phyloP scores from a whole-genome alignment of 2,329 filamentous ascomycete genomes.

The Fusarium caatingaense region DNA sequence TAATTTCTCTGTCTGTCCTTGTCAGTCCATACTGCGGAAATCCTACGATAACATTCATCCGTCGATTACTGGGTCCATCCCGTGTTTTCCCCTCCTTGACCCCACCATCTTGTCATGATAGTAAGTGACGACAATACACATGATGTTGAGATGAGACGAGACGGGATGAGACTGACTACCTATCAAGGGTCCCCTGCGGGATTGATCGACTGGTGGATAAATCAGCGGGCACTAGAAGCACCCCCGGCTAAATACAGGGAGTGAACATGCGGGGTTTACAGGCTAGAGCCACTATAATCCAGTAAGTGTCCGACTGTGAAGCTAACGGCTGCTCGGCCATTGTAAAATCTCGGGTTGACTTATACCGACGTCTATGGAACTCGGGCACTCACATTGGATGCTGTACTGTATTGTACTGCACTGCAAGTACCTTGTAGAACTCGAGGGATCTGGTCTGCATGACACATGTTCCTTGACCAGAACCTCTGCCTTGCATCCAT shows the following conservation, averaged over 20 bases:
- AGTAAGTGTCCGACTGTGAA: not conserved
- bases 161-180: not conserved
- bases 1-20: conserved; percentile 30
- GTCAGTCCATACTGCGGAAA: conserved; percentile 10
- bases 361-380: conserved; percentile 3
- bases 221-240: conserved; percentile 14
- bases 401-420: not conserved
- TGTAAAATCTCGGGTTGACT: conserved; percentile 1
- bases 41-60: conserved; percentile 18
- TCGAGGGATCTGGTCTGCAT: not conserved
- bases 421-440: not conserved
- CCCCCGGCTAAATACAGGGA: conserved; percentile 39
- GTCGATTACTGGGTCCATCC: not conserved
- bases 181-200: conserved; percentile 14
- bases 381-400: not conserved
- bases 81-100: conserved; percentile 39
- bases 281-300: conserved; percentile 2
- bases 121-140: conserved; percentile 9
- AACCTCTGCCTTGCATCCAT: conserved; percentile 6
- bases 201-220: conserved; percentile 34
- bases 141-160: not conserved
- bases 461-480: not conserved
- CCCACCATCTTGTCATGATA: conserved; percentile 41
- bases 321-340: conserved; percentile 5
- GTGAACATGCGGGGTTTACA: conserved; percentile 25